phyloP scores from a whole-genome alignment of 2,329 filamentous ascomycete species.

The Aspergillus ibericus region DNA sequence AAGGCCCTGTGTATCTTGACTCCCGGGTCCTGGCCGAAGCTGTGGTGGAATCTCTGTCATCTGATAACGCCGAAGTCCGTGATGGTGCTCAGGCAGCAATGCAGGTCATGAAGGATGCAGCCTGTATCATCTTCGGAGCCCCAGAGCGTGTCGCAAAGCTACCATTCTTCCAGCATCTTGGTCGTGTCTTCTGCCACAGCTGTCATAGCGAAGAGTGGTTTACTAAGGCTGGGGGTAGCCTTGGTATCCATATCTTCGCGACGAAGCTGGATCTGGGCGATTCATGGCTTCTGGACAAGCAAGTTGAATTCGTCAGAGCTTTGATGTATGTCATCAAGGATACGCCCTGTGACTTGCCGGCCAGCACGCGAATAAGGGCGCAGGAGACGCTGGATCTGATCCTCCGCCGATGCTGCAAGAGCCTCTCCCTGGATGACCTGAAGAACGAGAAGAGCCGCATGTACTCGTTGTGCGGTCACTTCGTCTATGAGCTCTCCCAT shows the following conservation, averaged over 20 bases:
- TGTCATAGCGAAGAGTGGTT: constrained; percentile 99
- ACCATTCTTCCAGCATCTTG: constrained; percentile 80
- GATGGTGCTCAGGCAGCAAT: constrained; percentile 80
- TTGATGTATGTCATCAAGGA: constrained; percentile 98
- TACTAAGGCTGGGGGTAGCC: constrained; percentile 86
- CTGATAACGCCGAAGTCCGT: constrained; percentile 75
- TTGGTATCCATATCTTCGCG: constrained; percentile 85
- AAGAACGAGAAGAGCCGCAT: constrained; percentile 66
- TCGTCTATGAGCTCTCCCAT: constrained; percentile 86
- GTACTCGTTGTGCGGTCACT: constrained; percentile 74
- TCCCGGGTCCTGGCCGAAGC: constrained; percentile 85
- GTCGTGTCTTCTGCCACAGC: constrained; percentile 83
- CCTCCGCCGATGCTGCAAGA: constrained; percentile 74
- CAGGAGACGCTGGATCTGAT: constrained; percentile 81
- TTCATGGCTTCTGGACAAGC: constrained; percentile 75
- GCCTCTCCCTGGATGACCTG: constrained; percentile 76
- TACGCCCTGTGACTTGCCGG: constrained; percentile 90
- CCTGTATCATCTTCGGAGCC: constrained; percentile 75
- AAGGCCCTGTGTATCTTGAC: constrained; percentile 84
- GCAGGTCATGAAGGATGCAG: constrained; percentile 72
- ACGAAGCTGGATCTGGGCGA: constrained; percentile 83
- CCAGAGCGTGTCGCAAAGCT: constrained; percentile 70
- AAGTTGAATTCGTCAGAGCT: constrained; percentile 85
- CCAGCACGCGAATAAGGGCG: constrained; percentile 79
- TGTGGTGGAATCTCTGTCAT: constrained; percentile 84